Conservation (phyloP, 352 stramenopile genomes). For the Saprolegnia diclina region DNA sequence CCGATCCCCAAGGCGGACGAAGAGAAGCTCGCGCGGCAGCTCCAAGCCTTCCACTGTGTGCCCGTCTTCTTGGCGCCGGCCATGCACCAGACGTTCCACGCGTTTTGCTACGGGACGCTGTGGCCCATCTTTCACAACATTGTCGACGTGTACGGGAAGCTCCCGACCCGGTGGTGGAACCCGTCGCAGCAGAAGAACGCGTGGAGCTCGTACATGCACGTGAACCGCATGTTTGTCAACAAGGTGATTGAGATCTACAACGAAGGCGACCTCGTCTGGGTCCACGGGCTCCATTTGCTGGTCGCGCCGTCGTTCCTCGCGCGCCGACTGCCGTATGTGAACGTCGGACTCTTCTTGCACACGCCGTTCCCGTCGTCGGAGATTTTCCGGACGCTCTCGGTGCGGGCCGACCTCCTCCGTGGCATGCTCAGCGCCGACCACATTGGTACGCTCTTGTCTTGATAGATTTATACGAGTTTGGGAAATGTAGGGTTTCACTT, state of each 20-base stretch:
- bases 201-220: constrained; percentile 94
- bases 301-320: constrained; percentile 96
- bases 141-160: constrained; percentile 92
- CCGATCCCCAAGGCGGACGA: constrained; percentile 78
- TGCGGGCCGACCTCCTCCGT: constrained; percentile 92
- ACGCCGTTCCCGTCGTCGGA: constrained; percentile 99
- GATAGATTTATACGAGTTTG: not conserved
- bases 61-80: constrained; percentile 92
- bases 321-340: constrained; percentile 86
- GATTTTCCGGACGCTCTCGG: constrained; percentile 97
- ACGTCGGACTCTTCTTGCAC: constrained; percentile 98
- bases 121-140: constrained; percentile 99
- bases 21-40: constrained; percentile 59
- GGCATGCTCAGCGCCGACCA: constrained; percentile 96
- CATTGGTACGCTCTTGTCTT: constrained; percentile 51
- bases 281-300: constrained; percentile 97
- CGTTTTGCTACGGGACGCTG: constrained; percentile 96
- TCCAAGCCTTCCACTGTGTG: constrained; percentile 93
- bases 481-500: constrained; percentile 88
- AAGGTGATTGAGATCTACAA: constrained; percentile 89
- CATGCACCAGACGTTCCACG: constrained; percentile 84
- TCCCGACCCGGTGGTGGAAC: constrained; percentile 82
- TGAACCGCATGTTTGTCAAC: constrained; percentile 97
- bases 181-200: constrained; percentile 74
- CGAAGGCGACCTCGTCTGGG: constrained; percentile 92